Conservation (phyloP, 1,284 basidiomycete genomes). For the Ceratobasidium theobromae region DNA sequence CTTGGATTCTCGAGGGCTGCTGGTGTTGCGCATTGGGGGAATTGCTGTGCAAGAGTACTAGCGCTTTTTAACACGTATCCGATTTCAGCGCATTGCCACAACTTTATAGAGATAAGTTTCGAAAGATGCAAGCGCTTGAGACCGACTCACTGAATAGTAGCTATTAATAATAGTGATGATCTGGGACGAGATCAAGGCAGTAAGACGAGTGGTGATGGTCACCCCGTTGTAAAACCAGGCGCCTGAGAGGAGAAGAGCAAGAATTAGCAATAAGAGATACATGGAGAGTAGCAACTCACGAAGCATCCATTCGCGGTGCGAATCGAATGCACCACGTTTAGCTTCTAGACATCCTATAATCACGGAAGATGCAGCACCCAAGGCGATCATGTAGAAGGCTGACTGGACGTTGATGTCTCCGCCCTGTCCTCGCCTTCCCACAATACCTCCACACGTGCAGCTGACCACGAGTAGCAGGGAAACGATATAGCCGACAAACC, state of each 20-base stretch:
- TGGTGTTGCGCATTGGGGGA: slow-evolving; percentile 26
- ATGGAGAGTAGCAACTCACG: slow-evolving; percentile 24
- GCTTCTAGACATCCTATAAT: slow-evolving; percentile 29
- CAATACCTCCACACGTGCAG: slow-evolving; percentile 20
- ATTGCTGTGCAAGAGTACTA: background rate
- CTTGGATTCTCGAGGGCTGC: background rate
- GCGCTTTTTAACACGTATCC: slow-evolving; percentile 15
- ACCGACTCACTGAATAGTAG: slow-evolving; percentile 31
- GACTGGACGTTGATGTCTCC: slow-evolving; percentile 28
- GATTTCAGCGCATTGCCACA: slow-evolving; percentile 34
- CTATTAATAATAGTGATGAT: slow-evolving; percentile 25
- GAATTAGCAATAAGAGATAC: background rate
- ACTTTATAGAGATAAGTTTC: background rate
- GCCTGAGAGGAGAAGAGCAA: background rate
- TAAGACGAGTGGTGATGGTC: slow-evolving; percentile 30
- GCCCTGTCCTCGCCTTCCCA: slow-evolving; percentile 32
- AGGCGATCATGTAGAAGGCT: slow-evolving; percentile 28
- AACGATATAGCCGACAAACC: slow-evolving; percentile 33
- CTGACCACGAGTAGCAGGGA: slow-evolving; percentile 27
- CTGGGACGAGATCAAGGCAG: slow-evolving; percentile 25
- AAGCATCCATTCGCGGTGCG: slow-evolving; percentile 36
- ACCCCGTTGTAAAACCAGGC: slow-evolving; percentile 32
- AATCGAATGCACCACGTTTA: slow-evolving; percentile 21
- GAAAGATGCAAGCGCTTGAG: background rate
- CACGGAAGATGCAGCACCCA: slow-evolving; percentile 3